phyloP scores from a whole-genome alignment of 768 basidiomycete genomes.

The Mycena latifolia region DNA sequence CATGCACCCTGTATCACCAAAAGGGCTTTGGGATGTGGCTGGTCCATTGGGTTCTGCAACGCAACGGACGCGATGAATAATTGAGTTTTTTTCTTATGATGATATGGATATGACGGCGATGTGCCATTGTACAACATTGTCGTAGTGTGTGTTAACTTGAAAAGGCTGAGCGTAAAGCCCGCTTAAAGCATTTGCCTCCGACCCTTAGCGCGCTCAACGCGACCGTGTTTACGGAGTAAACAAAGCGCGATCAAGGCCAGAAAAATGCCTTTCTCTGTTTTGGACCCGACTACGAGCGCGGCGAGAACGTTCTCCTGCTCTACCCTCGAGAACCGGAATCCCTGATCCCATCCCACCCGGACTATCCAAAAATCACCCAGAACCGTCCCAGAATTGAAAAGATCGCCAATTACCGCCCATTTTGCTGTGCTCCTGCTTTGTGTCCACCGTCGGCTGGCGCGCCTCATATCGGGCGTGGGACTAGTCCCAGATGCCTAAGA shows the following conservation, averaged over 20 bases:
- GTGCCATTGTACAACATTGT: no score
- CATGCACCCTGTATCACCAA: constrained; percentile 27
- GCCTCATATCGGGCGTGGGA: constrained; percentile 3
- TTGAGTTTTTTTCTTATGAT: constrained; percentile 18
- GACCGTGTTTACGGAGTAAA: constrained; percentile 21
- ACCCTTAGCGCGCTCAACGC: no score
- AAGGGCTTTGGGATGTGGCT: constrained; percentile 38
- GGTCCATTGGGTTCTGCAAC: constrained; percentile 24
- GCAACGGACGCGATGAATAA: constrained; percentile 1
- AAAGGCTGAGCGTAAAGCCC: no score
- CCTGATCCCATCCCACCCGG: constrained; percentile 28
- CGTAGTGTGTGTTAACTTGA: no score
- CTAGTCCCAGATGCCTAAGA: constrained; percentile 20
- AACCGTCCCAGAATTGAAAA: constrained; percentile 76
- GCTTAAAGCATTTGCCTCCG: no score
- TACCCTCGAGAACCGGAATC: constrained; percentile 4
- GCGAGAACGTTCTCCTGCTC: constrained; percentile 6
- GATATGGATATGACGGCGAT: neutral
- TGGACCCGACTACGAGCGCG: constrained; percentile 29
- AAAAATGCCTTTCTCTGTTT: constrained; percentile 31
- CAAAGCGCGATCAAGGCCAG: constrained; percentile 10
- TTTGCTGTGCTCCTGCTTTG: constrained; percentile 3
- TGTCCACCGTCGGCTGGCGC: neutral
- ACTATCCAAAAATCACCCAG: constrained; percentile 67
- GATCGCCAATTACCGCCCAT: constrained; percentile 56